A percentile compares a stretch with the other conserved stretches of the same genome.
phyloP scores from a whole-genome alignment of 78 protist species.

The Dictyostelium capitatum region DNA sequence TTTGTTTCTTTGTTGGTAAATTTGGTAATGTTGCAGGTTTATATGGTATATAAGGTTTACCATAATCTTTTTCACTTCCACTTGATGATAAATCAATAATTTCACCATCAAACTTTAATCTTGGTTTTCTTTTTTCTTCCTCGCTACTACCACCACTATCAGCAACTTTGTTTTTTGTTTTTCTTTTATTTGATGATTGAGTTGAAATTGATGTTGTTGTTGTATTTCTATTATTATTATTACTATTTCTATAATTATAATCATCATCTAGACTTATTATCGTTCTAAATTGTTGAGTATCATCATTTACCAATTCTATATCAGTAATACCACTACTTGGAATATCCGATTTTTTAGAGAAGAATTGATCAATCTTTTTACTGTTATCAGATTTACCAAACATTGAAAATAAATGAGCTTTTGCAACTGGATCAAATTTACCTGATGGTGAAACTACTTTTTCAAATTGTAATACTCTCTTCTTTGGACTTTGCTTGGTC shows the following conservation, averaged over 20 bases:
- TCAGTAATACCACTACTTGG: not conserved
- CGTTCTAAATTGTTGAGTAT: not conserved
- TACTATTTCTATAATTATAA: no score
- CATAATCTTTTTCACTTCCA: not conserved
- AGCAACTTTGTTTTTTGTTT: not conserved
- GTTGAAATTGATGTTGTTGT: no score
- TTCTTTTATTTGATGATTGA: not conserved
- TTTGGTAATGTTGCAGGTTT: not conserved
- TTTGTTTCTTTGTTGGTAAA: not conserved
- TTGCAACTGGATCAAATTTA: not conserved
- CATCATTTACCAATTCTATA: not conserved
- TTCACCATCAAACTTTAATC: not conserved
- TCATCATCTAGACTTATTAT: not conserved
- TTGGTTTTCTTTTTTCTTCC: not conserved
- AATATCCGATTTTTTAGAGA: not conserved
- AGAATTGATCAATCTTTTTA: not conserved
- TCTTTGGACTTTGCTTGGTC: not conserved
- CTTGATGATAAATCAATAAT: not conserved
- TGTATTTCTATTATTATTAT: not conserved
- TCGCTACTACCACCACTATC: not conserved
- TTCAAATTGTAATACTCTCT: constrained; percentile 13
- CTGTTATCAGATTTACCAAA: not conserved
- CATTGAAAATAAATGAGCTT: constrained; percentile 5
- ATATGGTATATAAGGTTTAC: not conserved
- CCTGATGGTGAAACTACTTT: not conserved